Conservation (phyloP, 257 asterid genomes). For the Nicotiana knightiana region DNA sequence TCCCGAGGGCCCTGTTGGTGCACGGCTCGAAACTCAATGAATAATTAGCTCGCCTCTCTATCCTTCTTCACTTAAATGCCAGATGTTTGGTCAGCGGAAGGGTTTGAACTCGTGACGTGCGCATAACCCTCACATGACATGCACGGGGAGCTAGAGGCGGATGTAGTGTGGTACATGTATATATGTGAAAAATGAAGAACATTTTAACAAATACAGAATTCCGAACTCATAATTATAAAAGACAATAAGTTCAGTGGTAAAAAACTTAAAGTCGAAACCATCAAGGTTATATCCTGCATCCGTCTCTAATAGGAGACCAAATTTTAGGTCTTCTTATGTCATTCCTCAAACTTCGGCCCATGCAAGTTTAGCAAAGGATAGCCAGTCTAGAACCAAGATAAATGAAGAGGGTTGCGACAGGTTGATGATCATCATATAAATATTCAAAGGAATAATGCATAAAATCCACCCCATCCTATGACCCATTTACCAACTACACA, state of each 20-base stretch:
- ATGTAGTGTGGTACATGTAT: no score
- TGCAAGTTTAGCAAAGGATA: not conserved
- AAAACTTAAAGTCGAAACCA: no score
- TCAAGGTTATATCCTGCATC: no score
- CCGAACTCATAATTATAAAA: no score
- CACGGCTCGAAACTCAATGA: not conserved
- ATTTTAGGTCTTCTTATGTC: not conserved
- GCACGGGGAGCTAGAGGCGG: not conserved
- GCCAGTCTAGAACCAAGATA: not conserved
- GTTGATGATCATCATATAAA: not conserved
- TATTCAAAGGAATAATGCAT: no score
- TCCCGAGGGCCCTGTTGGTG: not conserved
- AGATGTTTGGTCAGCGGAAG: not conserved
- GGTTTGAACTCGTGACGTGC: not conserved
- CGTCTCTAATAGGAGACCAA: not conserved
- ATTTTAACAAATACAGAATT: no score
- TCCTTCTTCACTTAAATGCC: not conserved
- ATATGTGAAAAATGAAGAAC: no score
- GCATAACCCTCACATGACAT: not conserved
- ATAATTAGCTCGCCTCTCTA: not conserved
- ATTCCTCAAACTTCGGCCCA: not conserved
- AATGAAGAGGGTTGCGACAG: not conserved
- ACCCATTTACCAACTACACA: no score
- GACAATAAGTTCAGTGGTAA: no score
- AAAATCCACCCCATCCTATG: no score